Evolutionary conservation across 2,329 filamentous ascomycete species (phyloP), one percentile per base, ranked within the genome.

Genomic region (Colletotrichum endophyticum): DNA sequence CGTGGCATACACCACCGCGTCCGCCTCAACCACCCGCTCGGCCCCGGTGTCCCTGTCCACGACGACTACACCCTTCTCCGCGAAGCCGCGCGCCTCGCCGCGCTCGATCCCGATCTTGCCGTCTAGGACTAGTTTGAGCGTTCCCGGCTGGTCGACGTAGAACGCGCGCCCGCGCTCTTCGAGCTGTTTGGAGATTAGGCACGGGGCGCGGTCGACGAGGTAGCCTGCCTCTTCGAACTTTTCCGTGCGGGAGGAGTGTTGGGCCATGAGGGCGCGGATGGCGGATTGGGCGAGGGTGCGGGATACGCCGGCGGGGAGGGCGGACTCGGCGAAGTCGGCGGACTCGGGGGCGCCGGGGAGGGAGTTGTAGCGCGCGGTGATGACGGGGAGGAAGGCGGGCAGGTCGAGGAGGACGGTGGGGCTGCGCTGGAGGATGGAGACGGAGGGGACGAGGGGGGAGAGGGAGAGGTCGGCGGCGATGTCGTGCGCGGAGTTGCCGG

Each of bases 351-450:
- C 88, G 5, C 86, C 84, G 2, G 87, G 85, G 3, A 85, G 86
- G 11, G 71, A 66, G n/a, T 64, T 70, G 39, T 80, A 86, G 82
- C 19, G 85, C 81, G 72, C 84, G 79, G 80, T 89, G 86, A 64
- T 87, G 84, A 2, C 87, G 80, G 56, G 7, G 1, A 85, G 85
- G 27, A 85, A 84, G 5, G 28, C 66, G 34, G 86, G 84, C 19
- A 84, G 84, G 3, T 86, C 86, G 32, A 90, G 83, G 8, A 90
- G 87, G 78, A 88, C 89, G 4, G 88, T 91, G 6, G 85, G 85
- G 15, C 85, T 83, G 16, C 89, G 87, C 81, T 92, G 90, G 4
- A 92, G 79, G 85, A 92, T 88, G 11, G 89, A 89, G 2, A 91
- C 88, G 44, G 85, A 81, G 4, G 68, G 73, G 6, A 87, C 86